phyloP scores from a whole-genome alignment of 2,329 filamentous ascomycete species.

The Zasmidium angulare region DNA sequence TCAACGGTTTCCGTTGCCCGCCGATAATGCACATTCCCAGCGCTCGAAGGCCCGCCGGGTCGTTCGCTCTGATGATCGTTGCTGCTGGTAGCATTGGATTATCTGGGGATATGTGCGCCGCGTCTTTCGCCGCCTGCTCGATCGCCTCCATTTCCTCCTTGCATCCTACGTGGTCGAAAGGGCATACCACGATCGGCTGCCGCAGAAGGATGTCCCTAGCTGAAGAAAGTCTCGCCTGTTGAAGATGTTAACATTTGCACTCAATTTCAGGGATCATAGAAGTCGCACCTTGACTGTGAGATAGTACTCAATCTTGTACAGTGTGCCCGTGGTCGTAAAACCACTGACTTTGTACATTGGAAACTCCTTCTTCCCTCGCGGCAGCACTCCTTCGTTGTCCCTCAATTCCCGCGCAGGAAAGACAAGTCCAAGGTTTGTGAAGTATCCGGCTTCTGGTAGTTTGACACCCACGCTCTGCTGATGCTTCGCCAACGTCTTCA shows the following conservation, averaged over 20 bases:
- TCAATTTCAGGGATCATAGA: not conserved
- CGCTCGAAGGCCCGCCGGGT: slow-evolving; percentile 62
- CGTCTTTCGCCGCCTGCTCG: slow-evolving; percentile 91
- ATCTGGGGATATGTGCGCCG: slow-evolving; percentile 80
- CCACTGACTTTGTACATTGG: slow-evolving; percentile 84
- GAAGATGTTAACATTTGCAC: not conserved
- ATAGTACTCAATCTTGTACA: slow-evolving; percentile 99
- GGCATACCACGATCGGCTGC: slow-evolving; percentile 93
- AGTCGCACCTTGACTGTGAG: slow-evolving; percentile 81
- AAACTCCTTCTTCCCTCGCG: slow-evolving; percentile 80
- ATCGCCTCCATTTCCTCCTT: slow-evolving; percentile 99
- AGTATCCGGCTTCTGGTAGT: slow-evolving; percentile 86
- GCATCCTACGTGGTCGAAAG: slow-evolving; percentile 90
- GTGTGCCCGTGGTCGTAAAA: slow-evolving; percentile 88
- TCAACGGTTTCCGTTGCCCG: slow-evolving; percentile 61
- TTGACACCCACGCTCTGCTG: slow-evolving; percentile 78
- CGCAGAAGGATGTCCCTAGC: slow-evolving; percentile 85
- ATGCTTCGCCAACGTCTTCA: slow-evolving; percentile 83
- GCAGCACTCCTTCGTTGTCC: slow-evolving; percentile 83
- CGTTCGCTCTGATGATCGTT: slow-evolving; percentile 75
- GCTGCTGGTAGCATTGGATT: slow-evolving; percentile 90
- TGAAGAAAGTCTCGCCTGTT: slow-evolving; percentile 84
- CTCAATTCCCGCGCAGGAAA: slow-evolving; percentile 88
- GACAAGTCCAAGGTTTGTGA: slow-evolving; percentile 85
- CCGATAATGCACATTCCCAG: slow-evolving; percentile 65